These are phyloP conservation scores for Globisporangium uncinulatum DNA, from an alignment of 352 stramenopile genomes.

Conservation along the genomic window DNA sequence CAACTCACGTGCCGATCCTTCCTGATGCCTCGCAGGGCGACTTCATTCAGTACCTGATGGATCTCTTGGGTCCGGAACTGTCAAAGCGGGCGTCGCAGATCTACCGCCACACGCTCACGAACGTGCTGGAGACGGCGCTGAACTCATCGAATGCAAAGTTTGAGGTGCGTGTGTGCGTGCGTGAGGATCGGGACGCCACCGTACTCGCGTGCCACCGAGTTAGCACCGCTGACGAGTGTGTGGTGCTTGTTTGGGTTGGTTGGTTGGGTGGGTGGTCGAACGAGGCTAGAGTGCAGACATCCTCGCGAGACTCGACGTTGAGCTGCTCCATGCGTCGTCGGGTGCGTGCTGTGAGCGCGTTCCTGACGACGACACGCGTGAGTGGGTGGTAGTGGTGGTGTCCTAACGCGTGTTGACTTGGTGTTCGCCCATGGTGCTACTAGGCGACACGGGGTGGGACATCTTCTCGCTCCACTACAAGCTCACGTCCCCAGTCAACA, in stretches of 20 bases:
- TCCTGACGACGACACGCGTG: no score
- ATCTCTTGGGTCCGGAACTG: conserved; percentile 88
- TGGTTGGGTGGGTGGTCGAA: no score
- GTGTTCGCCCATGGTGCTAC: background rate
- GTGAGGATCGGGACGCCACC: no score
- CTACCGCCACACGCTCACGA: conserved; percentile 94
- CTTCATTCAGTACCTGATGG: conserved; percentile 97
- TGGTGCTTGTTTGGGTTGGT: background rate
- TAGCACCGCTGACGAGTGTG: background rate
- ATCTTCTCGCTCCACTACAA: conserved; percentile 92
- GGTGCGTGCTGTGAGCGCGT: conserved; percentile 17
- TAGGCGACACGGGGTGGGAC: conserved; percentile 92
- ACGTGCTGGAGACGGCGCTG: conserved; percentile 92
- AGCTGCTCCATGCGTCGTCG: conserved; percentile 79
- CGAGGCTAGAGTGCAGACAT: conserved; percentile 75
- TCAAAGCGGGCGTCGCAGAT: conserved; percentile 88
- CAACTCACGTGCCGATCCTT: conserved; percentile 1
- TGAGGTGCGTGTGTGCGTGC: conserved; percentile 72
- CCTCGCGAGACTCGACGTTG: conserved; percentile 90
- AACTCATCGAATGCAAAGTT: conserved; percentile 95
- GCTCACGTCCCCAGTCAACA: conserved; percentile 80
- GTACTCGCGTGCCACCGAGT: no score
- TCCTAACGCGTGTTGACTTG: background rate
- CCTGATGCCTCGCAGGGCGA: conserved; percentile 71
- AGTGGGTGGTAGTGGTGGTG: no score